Evolutionary conservation across 257 asterid species (phyloP), one percentile per base, ranked within the genome.

Genomic region (Rhazya stricta): DNA sequence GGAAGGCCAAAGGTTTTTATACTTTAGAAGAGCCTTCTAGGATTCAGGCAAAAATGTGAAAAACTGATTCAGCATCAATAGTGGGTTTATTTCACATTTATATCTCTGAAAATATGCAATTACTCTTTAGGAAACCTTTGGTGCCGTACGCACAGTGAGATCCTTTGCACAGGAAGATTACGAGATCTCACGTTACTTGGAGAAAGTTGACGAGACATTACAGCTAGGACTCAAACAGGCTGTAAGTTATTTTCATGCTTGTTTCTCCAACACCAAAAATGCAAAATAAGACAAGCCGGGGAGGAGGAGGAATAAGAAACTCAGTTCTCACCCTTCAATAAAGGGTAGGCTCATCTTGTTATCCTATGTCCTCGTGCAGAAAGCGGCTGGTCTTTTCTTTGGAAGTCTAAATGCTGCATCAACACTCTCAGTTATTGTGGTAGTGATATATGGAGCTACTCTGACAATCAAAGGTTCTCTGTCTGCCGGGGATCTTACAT

Each of bases 151-250:
- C 61, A 91, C 97, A 1, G 97, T 91, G 73, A 86, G 96, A 84
- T 91, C 97, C 73, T 91, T 91, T 84, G 94, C 97, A n/a, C 96
- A 88, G 77, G 97, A 91, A 80, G 85, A 83, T 48, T 88, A 84
- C 56, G 96, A 89, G 85, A 82, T 74, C 67, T 76, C 91, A 66
- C 91, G 93, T 69, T 91, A 91, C 78, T 84, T 94, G 25, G 89
- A 79, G 84, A 91, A 91, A 79, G 94, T 91, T 61, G 92, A 88
- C 4, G 97, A 91, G 80, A 88, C 97, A 41, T 81, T 91, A 82
- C 81, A 85, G 71, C 96, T 91, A 63, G 97, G 97, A 69, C 88
- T 91, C 60, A 86, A 72, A 80, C 97, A 89, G 82, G 96, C 97
- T 69, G 97, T 89, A 82, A 85, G 97, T 88, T 76, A 76, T 62